These are phyloP conservation scores for Globisporangium cystogenes DNA, from an alignment of 352 stramenopile species.

Conservation along the genomic window DNA sequence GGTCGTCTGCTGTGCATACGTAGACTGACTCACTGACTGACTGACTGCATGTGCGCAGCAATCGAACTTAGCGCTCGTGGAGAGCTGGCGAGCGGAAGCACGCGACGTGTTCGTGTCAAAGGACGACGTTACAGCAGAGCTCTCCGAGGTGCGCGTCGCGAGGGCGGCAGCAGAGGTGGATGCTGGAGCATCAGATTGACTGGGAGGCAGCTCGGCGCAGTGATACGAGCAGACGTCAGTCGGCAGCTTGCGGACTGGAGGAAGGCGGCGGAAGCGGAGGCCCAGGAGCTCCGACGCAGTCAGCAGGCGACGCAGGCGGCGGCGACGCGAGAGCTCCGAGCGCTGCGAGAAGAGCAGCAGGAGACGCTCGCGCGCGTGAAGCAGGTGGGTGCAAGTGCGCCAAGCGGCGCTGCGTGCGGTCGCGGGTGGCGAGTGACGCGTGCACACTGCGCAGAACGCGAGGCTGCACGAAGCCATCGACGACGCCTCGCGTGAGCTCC, in stretches of 20 bases:
- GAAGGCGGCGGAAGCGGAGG: not conserved
- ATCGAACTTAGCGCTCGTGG: not conserved
- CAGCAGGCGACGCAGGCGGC: not conserved
- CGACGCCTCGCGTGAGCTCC: conserved; percentile 8
- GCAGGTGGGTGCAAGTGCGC: not conserved
- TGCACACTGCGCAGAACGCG: conserved; percentile 17
- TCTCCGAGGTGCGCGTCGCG: not conserved
- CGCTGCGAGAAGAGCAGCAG: not conserved
- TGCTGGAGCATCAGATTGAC: too few relatives aligned
- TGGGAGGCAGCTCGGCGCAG: not conserved
- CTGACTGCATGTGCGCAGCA: not conserved
- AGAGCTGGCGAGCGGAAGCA: not conserved
- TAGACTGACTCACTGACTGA: too few relatives aligned
- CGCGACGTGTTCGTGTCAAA: not conserved
- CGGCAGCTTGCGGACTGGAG: not conserved
- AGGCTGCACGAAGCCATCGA: conserved; percentile 10
- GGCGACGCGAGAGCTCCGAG: not conserved
- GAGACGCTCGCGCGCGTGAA: not conserved
- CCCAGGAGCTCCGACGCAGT: not conserved
- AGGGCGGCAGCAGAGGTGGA: not conserved
- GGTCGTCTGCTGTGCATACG: too few relatives aligned
- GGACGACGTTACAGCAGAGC: not conserved
- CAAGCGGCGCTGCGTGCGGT: too few relatives aligned
- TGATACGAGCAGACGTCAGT: not conserved
- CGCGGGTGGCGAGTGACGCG: too few relatives aligned